These are phyloP conservation scores for Avena insularis DNA, from an alignment of 176 grass and related monocot genomes.

Conservation along the genomic window DNA sequence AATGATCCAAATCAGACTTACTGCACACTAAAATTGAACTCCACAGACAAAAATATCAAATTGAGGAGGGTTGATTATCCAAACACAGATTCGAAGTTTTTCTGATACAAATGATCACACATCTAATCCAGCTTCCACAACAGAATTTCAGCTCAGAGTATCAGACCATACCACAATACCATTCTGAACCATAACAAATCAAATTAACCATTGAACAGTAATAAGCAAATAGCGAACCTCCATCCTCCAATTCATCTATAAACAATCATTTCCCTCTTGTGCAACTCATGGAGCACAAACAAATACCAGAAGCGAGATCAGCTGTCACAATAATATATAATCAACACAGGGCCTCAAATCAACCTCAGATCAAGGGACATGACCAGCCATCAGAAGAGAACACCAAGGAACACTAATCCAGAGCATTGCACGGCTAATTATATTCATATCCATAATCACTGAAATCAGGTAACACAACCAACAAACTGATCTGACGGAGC, in stretches of 20 bases:
- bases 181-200: not conserved
- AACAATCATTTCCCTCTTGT: not conserved
- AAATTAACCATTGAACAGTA: not conserved
- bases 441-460: slow-evolving; percentile 24
- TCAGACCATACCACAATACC: not conserved
- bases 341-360: slow-evolving; percentile 15
- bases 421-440: not conserved
- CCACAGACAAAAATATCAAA: not conserved
- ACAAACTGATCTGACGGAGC: not conserved
- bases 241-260: not conserved
- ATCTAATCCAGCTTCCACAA: not conserved
- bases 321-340: not conserved
- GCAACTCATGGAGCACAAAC: not conserved
- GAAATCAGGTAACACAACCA: slow-evolving; percentile 20
- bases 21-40: not conserved
- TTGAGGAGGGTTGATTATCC: not conserved
- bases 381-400: not conserved
- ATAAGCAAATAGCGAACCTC: not conserved
- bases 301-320: not conserved
- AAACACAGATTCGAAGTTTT: not conserved
- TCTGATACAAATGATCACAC: not conserved
- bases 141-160: not conserved
- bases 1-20: not conserved
- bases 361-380: not conserved
- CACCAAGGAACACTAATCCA: not conserved